These are phyloP conservation scores for Thalia dealbata DNA, from an alignment of 176 grass and related monocot species.

Conservation along the genomic window DNA sequence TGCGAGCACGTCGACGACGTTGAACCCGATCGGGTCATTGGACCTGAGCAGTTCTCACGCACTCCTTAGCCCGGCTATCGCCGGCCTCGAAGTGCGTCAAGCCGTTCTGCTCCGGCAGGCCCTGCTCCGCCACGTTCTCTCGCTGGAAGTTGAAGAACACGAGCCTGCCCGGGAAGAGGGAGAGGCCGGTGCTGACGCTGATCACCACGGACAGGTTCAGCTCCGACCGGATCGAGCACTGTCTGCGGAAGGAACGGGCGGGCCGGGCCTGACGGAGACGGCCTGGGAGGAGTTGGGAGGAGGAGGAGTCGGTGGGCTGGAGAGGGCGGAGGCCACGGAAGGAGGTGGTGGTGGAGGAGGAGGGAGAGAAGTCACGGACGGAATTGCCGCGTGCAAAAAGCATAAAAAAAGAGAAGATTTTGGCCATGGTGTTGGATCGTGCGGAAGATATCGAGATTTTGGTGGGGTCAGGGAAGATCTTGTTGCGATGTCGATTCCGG, in stretches of 20 bases:
- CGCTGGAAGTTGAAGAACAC: constrained; percentile 99
- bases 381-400: not conserved
- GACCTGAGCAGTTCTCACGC: constrained; percentile 52
- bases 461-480: not conserved
- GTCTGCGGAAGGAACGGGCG: constrained; percentile 9
- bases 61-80: constrained; percentile 79
- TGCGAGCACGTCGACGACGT: constrained; percentile 78
- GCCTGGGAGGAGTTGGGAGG: constrained; percentile 9
- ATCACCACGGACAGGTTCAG: constrained; percentile 76
- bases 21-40: constrained; percentile 95
- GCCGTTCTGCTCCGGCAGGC: constrained; percentile 73
- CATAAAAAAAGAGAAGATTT: too few relatives aligned
- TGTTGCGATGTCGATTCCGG: not conserved
- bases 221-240: constrained; percentile 45
- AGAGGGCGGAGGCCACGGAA: constrained; percentile 35
- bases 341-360: constrained; percentile 11
- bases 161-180: constrained; percentile 84
- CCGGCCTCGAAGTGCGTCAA: constrained; percentile 88
- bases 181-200: constrained; percentile 89
- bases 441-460: not conserved
- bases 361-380: not conserved
- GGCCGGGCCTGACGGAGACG: not conserved
- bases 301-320: constrained; percentile 16
- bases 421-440: not conserved
- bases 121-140: constrained; percentile 96